Conservation (phyloP, 495 filamentous ascomycete genomes). For the Penicillium cosmopolitanum region DNA sequence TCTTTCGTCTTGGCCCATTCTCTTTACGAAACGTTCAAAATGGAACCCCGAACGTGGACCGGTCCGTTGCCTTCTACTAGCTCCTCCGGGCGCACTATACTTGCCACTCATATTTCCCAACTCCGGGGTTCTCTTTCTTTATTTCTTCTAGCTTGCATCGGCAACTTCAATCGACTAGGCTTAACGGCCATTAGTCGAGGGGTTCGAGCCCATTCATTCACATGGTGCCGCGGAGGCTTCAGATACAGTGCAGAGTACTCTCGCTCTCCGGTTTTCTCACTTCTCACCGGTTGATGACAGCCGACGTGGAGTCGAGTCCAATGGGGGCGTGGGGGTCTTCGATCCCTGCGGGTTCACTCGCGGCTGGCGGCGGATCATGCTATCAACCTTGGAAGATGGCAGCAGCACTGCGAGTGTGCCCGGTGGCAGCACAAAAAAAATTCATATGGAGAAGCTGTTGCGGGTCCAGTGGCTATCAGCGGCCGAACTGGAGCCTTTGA, state of each 20-base stretch:
- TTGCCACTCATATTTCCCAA: neutral
- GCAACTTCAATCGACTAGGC: neutral
- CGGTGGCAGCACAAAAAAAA: neutral
- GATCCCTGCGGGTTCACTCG: neutral
- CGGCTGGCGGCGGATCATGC: conserved; percentile 1
- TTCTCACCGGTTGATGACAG: neutral
- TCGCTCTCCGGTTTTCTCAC: neutral
- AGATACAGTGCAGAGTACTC: conserved; percentile 10
- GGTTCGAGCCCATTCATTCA: conserved; percentile 9
- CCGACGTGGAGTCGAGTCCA: conserved; percentile 1
- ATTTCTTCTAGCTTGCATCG: neutral
- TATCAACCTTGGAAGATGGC: neutral
- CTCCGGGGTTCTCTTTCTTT: neutral
- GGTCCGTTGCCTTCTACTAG: conserved; percentile 3
- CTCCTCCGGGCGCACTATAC: neutral
- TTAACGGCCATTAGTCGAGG: conserved; percentile 16
- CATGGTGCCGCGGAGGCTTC: conserved; percentile 18
- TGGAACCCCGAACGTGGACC: conserved; percentile 3
- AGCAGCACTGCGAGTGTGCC: too few species aligned
- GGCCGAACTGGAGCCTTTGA: conserved; percentile 1
- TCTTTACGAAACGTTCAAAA: neutral
- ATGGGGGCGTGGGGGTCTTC: neutral
- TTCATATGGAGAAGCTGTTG: neutral
- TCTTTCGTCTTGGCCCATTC: neutral
- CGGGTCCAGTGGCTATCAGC: conserved; percentile 1